Percentiles rank a stretch among this genome's conserved stretches.
These are phyloP conservation scores for Dioscorea dumetorum DNA, from an alignment of 106 monocot genomes.

Conservation along the genomic window DNA sequence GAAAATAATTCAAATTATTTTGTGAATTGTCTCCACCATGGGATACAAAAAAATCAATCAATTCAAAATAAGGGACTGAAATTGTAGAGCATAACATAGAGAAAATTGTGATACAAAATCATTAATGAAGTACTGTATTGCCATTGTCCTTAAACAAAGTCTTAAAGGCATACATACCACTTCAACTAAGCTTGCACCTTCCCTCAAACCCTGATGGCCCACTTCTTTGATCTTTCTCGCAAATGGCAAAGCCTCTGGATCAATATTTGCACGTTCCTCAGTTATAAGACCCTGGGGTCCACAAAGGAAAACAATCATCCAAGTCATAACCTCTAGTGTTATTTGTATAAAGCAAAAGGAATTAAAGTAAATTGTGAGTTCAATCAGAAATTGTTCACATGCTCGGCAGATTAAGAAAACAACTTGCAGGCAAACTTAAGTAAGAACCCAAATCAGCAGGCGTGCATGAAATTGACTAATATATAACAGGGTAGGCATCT, in stretches of 20 bases:
- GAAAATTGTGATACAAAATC: no score
- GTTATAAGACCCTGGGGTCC: slow-evolving; percentile 75
- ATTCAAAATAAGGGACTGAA: no score
- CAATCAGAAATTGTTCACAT: not conserved
- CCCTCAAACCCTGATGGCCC: slow-evolving; percentile 58
- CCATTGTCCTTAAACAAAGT: no score
- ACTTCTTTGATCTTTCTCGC: slow-evolving; percentile 71
- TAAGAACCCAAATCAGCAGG: no score
- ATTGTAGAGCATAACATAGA: no score
- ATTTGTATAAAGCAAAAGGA: not conserved
- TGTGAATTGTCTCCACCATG: no score
- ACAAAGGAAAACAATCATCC: slow-evolving; percentile 8
- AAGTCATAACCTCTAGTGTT: not conserved
- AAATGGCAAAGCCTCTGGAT: slow-evolving; percentile 71
- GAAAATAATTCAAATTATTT: no score
- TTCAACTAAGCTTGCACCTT: slow-evolving; percentile 83
- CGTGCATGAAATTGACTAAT: no score
- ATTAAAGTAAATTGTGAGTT: not conserved
- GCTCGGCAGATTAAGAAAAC: not conserved
- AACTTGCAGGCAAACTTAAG: not conserved
- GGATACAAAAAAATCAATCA: no score
- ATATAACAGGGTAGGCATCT: no score
- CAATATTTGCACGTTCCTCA: slow-evolving; percentile 62
- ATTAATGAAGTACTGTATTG: no score
- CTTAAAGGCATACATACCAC: slow-evolving; percentile 51